Base-by-base conservation (phyloP, 129 eudicot genomes). In the Lactuca sativa region DNA sequence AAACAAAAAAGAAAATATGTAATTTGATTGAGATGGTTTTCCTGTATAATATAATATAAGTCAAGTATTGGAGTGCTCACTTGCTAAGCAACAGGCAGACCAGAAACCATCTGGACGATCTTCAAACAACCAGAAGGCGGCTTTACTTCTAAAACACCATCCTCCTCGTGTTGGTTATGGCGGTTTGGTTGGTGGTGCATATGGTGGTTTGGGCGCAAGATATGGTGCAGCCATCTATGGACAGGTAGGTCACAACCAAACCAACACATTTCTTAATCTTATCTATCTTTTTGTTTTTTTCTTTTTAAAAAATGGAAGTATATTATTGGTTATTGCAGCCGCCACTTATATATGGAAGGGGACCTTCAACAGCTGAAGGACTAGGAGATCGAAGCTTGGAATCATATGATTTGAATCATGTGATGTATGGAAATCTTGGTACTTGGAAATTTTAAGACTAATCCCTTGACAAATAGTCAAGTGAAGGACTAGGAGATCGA, bases 21-120 rank as follows among this genome's bases (percentile, higher is more conserved):
- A n/a, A n/a, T n/a, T n/a, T n/a, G n/a, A n/a, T n/a, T n/a, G n/a
- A n/a, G n/a, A n/a, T 71, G 32, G 40, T 15, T 59, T n/a, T n/a
- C n/a, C n/a, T n/a, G n/a, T 56, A 36, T 55, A 43, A n/a, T n/a
- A n/a, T 41, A 1, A 5, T 41, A 11, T 58, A 91, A 96, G 96
- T 40, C 88, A 86, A 86, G 82, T 81, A 51, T 67, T 92, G 80
- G 96, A 92, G 65, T 92, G 98, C 82, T 92, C 98, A 38, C 96
- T 92, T 75, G 98, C 98, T 59, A 92, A 92, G 78, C 98, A 96
- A 49, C 98, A 86, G 72, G 89, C 91, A 8, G 98, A 92, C 66
- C 98, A 86, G 73, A 92, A 83, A 78, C 61, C 92, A 33, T 52
- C 92, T 30, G 89, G 85, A 58, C 84, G 81, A 59, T 44, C 74